Conservation (phyloP, 345 rosid genomes). For the Hypericum androsaemum region DNA sequence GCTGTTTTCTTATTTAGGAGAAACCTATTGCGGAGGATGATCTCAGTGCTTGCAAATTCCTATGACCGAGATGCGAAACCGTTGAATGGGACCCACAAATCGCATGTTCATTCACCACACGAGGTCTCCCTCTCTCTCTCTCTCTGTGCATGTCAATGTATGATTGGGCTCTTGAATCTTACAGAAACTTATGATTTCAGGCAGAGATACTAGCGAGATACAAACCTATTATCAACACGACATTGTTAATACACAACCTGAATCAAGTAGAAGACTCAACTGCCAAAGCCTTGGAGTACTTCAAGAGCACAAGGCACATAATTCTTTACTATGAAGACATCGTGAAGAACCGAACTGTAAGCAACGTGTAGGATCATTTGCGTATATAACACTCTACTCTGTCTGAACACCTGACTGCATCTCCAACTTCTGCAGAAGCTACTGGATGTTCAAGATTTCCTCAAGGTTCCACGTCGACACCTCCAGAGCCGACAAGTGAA, state of each 20-base stretch:
- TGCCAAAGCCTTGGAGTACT: slow-evolving; percentile 63
- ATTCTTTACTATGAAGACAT: slow-evolving; percentile 84
- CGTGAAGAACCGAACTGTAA: slow-evolving; percentile 73
- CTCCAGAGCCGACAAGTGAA: slow-evolving; percentile 86
- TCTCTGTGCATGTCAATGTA: not conserved
- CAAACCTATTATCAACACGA: slow-evolving; percentile 67
- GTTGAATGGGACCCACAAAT: slow-evolving; percentile 91
- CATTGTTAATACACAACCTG: slow-evolving; percentile 44
- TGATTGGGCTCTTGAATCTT: not conserved
- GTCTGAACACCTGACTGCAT: too few species aligned
- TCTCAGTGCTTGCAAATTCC: slow-evolving; percentile 88
- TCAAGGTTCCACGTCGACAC: slow-evolving; percentile 60
- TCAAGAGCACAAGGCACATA: slow-evolving; percentile 69
- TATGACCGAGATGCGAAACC: slow-evolving; percentile 71
- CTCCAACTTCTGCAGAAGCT: slow-evolving; percentile 41
- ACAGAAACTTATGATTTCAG: slow-evolving; percentile 36
- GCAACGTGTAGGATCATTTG: slow-evolving; percentile 11
- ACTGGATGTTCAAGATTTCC: slow-evolving; percentile 65
- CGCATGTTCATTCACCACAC: slow-evolving; percentile 80
- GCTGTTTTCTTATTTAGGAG: slow-evolving; percentile 84
- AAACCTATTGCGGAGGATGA: slow-evolving; percentile 83
- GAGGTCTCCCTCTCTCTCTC: slow-evolving; percentile 43
- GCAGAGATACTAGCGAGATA: slow-evolving; percentile 90
- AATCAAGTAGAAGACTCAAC: slow-evolving; percentile 65
- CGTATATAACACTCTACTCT: not conserved